These are phyloP conservation scores for Marsdenia floribunda DNA, from an alignment of 257 asterid species.

Conservation along the genomic window DNA sequence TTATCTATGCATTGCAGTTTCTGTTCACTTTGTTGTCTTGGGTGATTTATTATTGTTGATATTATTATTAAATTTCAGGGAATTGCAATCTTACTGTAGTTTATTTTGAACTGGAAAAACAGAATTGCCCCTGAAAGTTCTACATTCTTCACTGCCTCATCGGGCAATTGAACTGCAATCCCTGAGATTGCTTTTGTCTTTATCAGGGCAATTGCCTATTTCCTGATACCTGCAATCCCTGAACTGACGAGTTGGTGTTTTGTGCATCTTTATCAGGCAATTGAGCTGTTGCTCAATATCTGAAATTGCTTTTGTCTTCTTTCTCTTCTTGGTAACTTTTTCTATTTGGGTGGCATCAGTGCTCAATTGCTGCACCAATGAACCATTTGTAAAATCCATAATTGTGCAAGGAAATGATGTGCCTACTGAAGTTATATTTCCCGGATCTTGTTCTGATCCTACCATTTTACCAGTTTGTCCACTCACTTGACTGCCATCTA, in stretches of 20 bases:
- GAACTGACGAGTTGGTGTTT: slow-evolving; percentile 24
- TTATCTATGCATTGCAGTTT: background rate
- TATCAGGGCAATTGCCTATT: slow-evolving; percentile 24
- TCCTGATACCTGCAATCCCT: slow-evolving; percentile 27
- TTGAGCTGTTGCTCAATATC: slow-evolving; percentile 16
- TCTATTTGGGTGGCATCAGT: slow-evolving; percentile 20
- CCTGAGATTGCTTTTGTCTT: no score
- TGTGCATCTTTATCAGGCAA: slow-evolving; percentile 47
- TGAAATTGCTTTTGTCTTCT: slow-evolving; percentile 23
- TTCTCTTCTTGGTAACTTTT: slow-evolving; percentile 23
- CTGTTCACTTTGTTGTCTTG: background rate
- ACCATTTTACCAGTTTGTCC: slow-evolving; percentile 1
- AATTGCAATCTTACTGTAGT: slow-evolving; percentile 66
- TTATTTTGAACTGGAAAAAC: slow-evolving; percentile 64
- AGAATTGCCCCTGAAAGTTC: slow-evolving; percentile 17
- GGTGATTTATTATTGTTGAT: background rate
- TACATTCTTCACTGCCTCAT: slow-evolving; percentile 7
- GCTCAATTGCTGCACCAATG: slow-evolving; percentile 25
- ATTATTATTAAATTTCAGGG: slow-evolving; percentile 47
- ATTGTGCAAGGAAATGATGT: slow-evolving; percentile 5
- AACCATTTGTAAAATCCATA: background rate
- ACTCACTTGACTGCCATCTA: background rate
- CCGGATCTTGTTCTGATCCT: slow-evolving; percentile 18
- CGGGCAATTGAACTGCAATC: slow-evolving; percentile 14
- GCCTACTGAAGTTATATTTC: slow-evolving; percentile 25